phyloP scores from a whole-genome alignment of 768 basidiomycete species.

The Mycena capillaripes region DNA sequence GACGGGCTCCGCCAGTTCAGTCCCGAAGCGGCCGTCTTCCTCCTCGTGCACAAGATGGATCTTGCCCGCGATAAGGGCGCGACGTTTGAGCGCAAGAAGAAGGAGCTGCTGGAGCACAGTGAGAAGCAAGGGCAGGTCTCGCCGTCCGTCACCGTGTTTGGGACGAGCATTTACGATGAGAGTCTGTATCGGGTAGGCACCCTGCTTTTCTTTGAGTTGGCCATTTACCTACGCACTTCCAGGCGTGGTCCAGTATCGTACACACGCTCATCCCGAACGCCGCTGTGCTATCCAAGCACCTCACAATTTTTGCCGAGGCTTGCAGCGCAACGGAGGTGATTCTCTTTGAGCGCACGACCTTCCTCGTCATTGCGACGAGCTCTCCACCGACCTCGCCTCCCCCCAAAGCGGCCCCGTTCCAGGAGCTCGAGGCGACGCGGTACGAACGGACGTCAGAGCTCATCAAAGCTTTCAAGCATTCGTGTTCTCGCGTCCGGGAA shows the following conservation, averaged over 20 bases:
- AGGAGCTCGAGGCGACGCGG: slow-evolving; percentile 74
- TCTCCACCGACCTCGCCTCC: slow-evolving; percentile 56
- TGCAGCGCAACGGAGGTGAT: slow-evolving; percentile 95
- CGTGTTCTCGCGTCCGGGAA: slow-evolving; percentile 87
- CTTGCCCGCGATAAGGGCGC: slow-evolving; percentile 75
- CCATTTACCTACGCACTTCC: slow-evolving; percentile 14
- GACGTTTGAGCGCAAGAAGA: slow-evolving; percentile 78
- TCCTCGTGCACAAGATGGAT: slow-evolving; percentile 99
- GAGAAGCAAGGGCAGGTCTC: slow-evolving; percentile 50
- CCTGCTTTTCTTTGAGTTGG: background rate
- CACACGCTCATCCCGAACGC: slow-evolving; percentile 97
- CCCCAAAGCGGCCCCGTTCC: slow-evolving; percentile 48
- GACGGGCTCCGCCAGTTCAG: slow-evolving; percentile 84
- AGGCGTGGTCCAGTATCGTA: slow-evolving; percentile 99
- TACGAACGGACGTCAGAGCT: slow-evolving; percentile 93
- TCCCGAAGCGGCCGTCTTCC: slow-evolving; percentile 87
- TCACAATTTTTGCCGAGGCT: slow-evolving; percentile 87
- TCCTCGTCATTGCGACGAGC: slow-evolving; percentile 95
- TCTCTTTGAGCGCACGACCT: slow-evolving; percentile 97
- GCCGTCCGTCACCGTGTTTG: slow-evolving; percentile 78
- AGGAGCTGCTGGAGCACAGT: slow-evolving; percentile 80
- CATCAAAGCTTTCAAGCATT: slow-evolving; percentile 95
- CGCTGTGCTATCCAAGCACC: slow-evolving; percentile 87
- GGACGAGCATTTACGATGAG: slow-evolving; percentile 98
- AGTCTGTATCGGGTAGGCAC: slow-evolving; percentile 88